These are phyloP conservation scores for Cordyceps tenuipes DNA, from an alignment of 2,329 filamentous ascomycete species.

Conservation along the genomic window DNA sequence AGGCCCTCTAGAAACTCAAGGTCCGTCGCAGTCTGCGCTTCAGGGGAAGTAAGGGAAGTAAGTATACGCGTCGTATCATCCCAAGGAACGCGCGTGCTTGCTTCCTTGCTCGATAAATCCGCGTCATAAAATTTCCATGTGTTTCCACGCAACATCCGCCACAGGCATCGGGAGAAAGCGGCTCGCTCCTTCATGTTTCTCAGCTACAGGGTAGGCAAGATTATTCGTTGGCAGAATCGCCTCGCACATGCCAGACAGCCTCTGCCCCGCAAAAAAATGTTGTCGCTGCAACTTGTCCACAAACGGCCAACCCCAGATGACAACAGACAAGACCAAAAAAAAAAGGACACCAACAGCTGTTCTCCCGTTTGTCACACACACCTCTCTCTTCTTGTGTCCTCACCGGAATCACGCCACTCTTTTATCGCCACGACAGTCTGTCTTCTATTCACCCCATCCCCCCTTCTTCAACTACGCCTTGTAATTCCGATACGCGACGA, in stretches of 20 bases:
- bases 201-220: background rate
- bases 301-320: background rate
- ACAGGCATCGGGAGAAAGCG: background rate
- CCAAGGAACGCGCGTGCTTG: no score
- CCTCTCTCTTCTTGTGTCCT: background rate
- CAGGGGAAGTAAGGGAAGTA: background rate
- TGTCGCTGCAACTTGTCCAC: background rate
- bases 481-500: background rate
- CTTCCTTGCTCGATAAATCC: background rate
- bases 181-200: background rate
- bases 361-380: background rate
- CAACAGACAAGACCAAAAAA: background rate
- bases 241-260: constrained; percentile 1
- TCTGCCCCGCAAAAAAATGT: background rate
- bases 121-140: constrained; percentile 1
- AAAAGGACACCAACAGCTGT: background rate
- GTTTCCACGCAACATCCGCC: background rate
- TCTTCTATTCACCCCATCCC: background rate
- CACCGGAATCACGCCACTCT: constrained; percentile 5
- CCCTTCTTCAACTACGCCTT: background rate
- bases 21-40: background rate
- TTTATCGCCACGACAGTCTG: background rate
- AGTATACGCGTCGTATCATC: no score
- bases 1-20: background rate
- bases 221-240: background rate